Evolutionary conservation across 2,329 filamentous ascomycete genomes (phyloP), one percentile per base, ranked within the genome.

Genomic region (Diaporthe helianthi): DNA sequence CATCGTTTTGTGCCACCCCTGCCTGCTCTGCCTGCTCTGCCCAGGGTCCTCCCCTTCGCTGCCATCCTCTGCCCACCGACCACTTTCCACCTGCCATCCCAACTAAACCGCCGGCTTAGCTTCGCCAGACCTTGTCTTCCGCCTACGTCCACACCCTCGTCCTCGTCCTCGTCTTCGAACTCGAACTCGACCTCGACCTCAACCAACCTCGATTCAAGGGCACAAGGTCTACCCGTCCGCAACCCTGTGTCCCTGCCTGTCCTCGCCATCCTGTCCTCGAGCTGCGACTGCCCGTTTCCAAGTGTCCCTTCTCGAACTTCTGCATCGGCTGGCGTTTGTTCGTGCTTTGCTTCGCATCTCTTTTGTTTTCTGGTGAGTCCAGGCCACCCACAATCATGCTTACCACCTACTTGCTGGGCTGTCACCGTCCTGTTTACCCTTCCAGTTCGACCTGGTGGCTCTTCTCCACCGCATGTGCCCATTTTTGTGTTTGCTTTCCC

Each of bases 291-390:
- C 19, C 26, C 9, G 1, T 7, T 29, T 47, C 49, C 33, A 52
- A 29, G 36, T n/a, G 26, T 54, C n/a, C n/a, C 47, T 52, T 55
- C n/a, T 29, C 36, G 19, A 46, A 19, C 17, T 58, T 67, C 29
- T 44, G 55, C 55, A 70, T 70, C 44, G 49, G 64, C 47, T 19
- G 55, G 65, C 55, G 58, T 70, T 65, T 49, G 29, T 70, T 52
- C 24, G 46, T 51, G 54, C 29, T 53, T 53, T 54, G 38, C 46
- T 60, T 53, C 44, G 36, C 58, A 49, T 24, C 26, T 49, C 15
- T 6, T 46, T 46, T 65, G 24, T 24, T 65, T 65, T 41, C 24
- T 65, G 44, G 67, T 69, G 64, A 69, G 67, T 49, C 47, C 52
- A 24, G 4, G 22, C 33, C 31, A n/a, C 33, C 22, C 22, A 15